These are phyloP conservation scores for Candida frijolesensis DNA, from an alignment of 1,139 yeast genomes.

Conservation along the genomic window DNA sequence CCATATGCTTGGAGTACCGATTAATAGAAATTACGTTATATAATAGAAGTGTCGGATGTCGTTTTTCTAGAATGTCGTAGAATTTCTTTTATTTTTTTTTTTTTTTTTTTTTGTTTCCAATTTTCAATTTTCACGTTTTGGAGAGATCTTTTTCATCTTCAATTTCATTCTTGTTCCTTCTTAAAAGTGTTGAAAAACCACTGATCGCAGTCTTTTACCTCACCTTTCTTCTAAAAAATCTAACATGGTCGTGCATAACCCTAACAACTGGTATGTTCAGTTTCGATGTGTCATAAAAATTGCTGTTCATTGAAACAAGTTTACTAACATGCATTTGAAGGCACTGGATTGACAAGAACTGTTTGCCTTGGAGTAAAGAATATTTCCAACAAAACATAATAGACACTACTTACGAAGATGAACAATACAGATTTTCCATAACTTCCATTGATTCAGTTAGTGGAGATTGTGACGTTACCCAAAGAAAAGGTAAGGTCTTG, in stretches of 20 bases:
- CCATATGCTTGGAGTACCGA: conserved; percentile 26
- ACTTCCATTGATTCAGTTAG: conserved; percentile 46
- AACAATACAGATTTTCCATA: conserved; percentile 36
- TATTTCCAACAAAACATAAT: conserved; percentile 53
- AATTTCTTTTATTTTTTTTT: conserved; percentile 5
- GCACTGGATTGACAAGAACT: conserved; percentile 87
- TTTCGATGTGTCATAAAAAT: background rate
- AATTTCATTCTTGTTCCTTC: background rate
- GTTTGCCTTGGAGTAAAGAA: conserved; percentile 72
- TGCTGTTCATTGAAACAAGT: background rate
- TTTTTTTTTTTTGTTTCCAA: conserved; percentile 4
- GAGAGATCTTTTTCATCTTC: too few species aligned
- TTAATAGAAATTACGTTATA: background rate
- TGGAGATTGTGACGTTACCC: conserved; percentile 82
- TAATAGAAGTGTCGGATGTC: background rate
- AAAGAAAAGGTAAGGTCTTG: conserved; percentile 76
- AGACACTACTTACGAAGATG: conserved; percentile 36
- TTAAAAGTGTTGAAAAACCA: background rate
- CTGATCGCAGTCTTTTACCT: background rate
- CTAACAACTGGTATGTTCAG: conserved; percentile 70
- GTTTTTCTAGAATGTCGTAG: conserved; percentile 10
- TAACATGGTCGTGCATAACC: conserved; percentile 75
- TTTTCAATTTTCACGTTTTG: background rate
- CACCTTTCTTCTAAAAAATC: background rate
- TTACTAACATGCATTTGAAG: conserved; percentile 32